Evolutionary conservation across 2,329 filamentous ascomycete species (phyloP), one percentile per base, ranked within the genome.

Genomic region (Fonsecaea pedrosoi): DNA sequence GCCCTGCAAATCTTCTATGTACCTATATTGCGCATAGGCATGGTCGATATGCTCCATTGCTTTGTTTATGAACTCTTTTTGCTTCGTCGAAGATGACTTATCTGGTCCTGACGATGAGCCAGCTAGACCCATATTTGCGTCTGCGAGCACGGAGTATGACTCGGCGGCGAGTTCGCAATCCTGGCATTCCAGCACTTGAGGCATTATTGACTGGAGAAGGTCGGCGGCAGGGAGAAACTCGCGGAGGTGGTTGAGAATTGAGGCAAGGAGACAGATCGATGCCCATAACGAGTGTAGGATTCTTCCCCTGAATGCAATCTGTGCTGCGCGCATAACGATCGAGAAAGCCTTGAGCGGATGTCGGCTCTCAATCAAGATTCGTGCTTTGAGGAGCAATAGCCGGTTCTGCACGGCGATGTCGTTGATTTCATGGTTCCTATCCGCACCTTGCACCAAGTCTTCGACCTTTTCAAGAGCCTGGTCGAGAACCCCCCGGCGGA

Each of bases 71-170:
- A 85, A 83, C 73, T 89, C 86, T 42, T 82, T 83, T 61, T 83
- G 80, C 71, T 81, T 81, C 7, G 78, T 77, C 18, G 45, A 18
- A 13, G 18, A 50, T 18, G 38, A 72, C 59, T 69, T 73, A 53
- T 67, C 67, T 73, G 71, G 81, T 78, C 67, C 67, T 72, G 81
- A 74, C 32, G 21, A 50, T 25, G 45, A 25, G 40, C 92, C 90
- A 0, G 92, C 92, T 68, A 91, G 79, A 0, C 93, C 93, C 82
- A 96, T 90, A 72, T 89, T 87, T 0, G 91, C 89, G 75, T 97
- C 92, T 0, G 87, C 91, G 2, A 96, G 84, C 25, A 87, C 78
- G 1, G 86, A 85, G 76, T 94, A 94, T 18, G 92, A 83, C 25
- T 82, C 83, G 0, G 89, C 92, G 0, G 85, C 83, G 13, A 92